These are phyloP conservation scores for Pleurotus eryngii DNA, from an alignment of 768 basidiomycete species.

Conservation along the genomic window DNA sequence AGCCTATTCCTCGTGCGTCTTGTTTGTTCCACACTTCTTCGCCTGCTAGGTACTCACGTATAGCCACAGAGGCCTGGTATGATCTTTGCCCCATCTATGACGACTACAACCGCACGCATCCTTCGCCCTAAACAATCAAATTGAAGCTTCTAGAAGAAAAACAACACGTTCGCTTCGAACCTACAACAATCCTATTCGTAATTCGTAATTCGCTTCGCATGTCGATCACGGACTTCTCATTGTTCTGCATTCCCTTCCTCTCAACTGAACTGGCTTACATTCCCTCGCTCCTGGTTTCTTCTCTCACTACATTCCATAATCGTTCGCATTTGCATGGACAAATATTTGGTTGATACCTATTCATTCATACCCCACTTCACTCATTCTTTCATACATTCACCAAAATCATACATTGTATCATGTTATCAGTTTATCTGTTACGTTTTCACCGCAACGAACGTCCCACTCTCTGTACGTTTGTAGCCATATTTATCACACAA, in stretches of 20 bases:
- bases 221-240: not conserved
- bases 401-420: not conserved
- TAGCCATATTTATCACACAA: not conserved
- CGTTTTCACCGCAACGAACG: not conserved
- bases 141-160: too few species aligned
- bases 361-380: not conserved
- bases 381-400: not conserved
- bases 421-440: too few species aligned
- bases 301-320: not conserved
- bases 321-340: not conserved
- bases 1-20: constrained; percentile 19
- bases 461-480: not conserved
- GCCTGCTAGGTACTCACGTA: not conserved
- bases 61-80: constrained; percentile 18
- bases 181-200: not conserved
- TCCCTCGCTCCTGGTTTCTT: not conserved
- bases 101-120: not conserved
- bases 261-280: not conserved
- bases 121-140: not conserved
- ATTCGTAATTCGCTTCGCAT: not conserved
- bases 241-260: not conserved
- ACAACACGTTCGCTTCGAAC: constrained; percentile 3
- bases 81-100: constrained; percentile 28
- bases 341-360: not conserved
- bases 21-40: not conserved